Evolutionary conservation across 257 asterid species (phyloP).

Genomic region (Nicotiana benthamiana): DNA sequence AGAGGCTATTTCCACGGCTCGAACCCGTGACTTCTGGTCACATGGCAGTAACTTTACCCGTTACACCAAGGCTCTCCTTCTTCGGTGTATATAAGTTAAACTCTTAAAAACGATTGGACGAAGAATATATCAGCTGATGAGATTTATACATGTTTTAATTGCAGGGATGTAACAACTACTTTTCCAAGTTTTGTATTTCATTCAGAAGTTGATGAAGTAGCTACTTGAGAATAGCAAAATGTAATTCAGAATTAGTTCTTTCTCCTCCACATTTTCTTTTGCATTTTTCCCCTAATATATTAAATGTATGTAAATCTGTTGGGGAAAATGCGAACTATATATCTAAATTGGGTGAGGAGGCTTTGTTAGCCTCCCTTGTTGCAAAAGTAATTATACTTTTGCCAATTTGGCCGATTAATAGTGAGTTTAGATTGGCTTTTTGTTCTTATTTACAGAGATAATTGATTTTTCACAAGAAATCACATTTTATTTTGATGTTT

Average conservation of each 20-base stretch:
- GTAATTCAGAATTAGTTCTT: slow-evolving; percentile 4
- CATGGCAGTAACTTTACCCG: too few species aligned
- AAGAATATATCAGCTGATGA: neutral
- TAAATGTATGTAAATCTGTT: neutral
- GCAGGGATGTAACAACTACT: slow-evolving; percentile 9
- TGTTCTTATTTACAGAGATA: neutral
- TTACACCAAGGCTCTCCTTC: too few species aligned
- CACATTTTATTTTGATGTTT: too few species aligned
- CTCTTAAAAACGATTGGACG: neutral
- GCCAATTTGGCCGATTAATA: neutral
- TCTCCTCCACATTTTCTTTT: neutral
- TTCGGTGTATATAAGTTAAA: neutral
- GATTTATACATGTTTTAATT: neutral
- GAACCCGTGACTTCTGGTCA: too few species aligned
- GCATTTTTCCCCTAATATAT: neutral
- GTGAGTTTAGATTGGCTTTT: neutral
- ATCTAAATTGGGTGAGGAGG: neutral
- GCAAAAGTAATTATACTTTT: neutral
- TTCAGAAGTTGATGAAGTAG: slow-evolving; percentile 10
- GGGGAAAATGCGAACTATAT: neutral
- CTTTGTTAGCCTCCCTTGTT: slow-evolving; percentile 1
- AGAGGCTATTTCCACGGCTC: too few species aligned
- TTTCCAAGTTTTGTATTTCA: slow-evolving; percentile 8
- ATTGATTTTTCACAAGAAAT: too few species aligned
- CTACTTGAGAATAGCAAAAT: neutral